These are phyloP conservation scores for Oidiodendron maius DNA, from an alignment of 495 filamentous ascomycete species.

Conservation along the genomic window DNA sequence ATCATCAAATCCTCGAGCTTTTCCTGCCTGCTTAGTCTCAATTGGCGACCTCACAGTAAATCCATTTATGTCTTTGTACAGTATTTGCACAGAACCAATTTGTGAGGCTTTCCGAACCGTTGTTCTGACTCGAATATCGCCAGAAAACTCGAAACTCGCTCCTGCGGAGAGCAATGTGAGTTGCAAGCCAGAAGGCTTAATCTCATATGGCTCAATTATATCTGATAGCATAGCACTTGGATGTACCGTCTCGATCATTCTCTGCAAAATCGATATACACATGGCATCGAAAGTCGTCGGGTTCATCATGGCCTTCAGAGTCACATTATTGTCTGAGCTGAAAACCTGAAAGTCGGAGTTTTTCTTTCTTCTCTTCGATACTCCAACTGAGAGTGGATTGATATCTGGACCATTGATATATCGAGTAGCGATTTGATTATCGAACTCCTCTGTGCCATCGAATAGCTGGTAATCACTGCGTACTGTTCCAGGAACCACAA, in stretches of 20 bases:
- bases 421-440: constrained; percentile 50
- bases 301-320: constrained; percentile 41
- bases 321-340: constrained; percentile 48
- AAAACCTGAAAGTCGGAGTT: constrained; percentile 54
- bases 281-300: constrained; percentile 34
- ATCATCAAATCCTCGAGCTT: constrained; percentile 51
- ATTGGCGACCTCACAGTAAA: constrained; percentile 33
- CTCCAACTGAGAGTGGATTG: constrained; percentile 47
- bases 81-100: constrained; percentile 28
- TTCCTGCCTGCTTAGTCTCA: constrained; percentile 35
- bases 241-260: constrained; percentile 54
- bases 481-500: constrained; percentile 40
- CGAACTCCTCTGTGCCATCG: constrained; percentile 40
- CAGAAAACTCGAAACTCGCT: constrained; percentile 27
- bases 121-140: constrained; percentile 35
- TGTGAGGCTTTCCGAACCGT: constrained; percentile 20
- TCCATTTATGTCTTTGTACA: constrained; percentile 30
- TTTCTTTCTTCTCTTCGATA: constrained; percentile 27
- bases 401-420: constrained; percentile 46
- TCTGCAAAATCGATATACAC: constrained; percentile 47
- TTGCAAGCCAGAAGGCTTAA: constrained; percentile 48
- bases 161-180: constrained; percentile 31
- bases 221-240: constrained; percentile 44
- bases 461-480: constrained; percentile 37
- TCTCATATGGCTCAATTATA: constrained; percentile 48